A percentile compares a stretch with the other conserved stretches of the same genome.
These are phyloP conservation scores for Colletotrichum aenigma DNA, from an alignment of 2,329 filamentous ascomycete species.

Conservation along the genomic window DNA sequence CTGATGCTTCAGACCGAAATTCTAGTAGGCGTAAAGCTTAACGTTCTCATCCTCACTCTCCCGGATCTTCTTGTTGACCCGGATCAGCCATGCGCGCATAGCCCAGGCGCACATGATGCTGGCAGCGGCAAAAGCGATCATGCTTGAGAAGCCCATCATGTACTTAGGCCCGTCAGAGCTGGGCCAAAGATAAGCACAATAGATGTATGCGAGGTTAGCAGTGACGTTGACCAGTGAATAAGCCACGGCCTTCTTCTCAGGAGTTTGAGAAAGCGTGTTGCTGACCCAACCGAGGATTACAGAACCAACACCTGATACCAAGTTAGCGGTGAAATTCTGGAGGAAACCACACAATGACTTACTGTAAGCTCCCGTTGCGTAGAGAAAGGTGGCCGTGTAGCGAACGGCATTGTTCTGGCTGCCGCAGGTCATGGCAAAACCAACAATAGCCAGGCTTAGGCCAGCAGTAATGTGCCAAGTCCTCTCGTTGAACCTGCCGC, in stretches of 20 bases:
- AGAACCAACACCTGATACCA: not conserved
- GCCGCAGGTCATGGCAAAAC: constrained; percentile 7
- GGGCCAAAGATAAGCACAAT: constrained; percentile 59
- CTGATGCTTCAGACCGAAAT: not conserved
- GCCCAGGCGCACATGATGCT: constrained; percentile 19
- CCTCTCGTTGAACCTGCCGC: constrained; percentile 49
- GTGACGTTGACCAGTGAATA: constrained; percentile 61
- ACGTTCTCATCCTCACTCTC: constrained; percentile 22
- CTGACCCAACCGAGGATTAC: constrained; percentile 71
- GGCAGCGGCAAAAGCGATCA: constrained; percentile 57
- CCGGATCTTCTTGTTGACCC: constrained; percentile 24
- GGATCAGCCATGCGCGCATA: constrained; percentile 22
- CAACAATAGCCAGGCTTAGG: constrained; percentile 39
- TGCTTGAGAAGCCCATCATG: constrained; percentile 61
- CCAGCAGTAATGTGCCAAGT: constrained; percentile 51
- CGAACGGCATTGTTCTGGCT: constrained; percentile 4
- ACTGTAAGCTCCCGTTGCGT: constrained; percentile 4
- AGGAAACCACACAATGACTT: not conserved
- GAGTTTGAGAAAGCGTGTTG: constrained; percentile 76
- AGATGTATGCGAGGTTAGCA: constrained; percentile 60
- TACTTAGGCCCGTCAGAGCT: constrained; percentile 51
- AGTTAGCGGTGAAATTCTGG: not conserved
- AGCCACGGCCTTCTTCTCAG: constrained; percentile 70
- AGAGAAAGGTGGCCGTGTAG: constrained; percentile 19
- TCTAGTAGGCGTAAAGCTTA: constrained; percentile 24